phyloP scores from a whole-genome alignment of 2,329 filamentous ascomycete species.

The Anisogramma anomala region DNA sequence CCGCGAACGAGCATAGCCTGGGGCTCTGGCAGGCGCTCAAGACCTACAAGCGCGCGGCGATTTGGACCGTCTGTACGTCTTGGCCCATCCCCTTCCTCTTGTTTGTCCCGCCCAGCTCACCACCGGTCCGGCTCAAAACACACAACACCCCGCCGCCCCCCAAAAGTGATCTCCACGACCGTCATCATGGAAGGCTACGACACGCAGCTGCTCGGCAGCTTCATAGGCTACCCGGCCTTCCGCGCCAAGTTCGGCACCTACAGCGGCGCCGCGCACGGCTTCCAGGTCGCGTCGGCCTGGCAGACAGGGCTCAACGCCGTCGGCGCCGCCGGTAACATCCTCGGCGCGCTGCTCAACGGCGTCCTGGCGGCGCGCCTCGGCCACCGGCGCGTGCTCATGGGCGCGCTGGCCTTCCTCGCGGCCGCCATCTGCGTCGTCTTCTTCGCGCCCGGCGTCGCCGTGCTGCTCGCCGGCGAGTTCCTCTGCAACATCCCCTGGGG shows the following conservation, averaged over 20 bases:
- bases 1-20: slow-evolving; percentile 27
- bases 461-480: slow-evolving; percentile 34
- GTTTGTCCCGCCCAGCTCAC: neutral
- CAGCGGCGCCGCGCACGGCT: slow-evolving; percentile 24
- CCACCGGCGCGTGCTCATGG: slow-evolving; percentile 33
- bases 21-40: slow-evolving; percentile 25
- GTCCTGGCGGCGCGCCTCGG: slow-evolving; percentile 31
- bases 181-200: slow-evolving; percentile 43
- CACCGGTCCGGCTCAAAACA: neutral
- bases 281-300: slow-evolving; percentile 39
- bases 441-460: slow-evolving; percentile 33
- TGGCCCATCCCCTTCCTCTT: neutral
- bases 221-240: slow-evolving; percentile 32
- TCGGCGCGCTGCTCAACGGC: slow-evolving; percentile 31
- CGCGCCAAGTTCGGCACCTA: slow-evolving; percentile 29
- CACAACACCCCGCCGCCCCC: neutral
- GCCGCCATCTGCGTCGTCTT: slow-evolving; percentile 37
- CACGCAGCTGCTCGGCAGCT: slow-evolving; percentile 33
- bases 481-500: slow-evolving; percentile 35
- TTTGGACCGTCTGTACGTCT: slow-evolving; percentile 29
- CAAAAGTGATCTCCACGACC: slow-evolving; percentile 30
- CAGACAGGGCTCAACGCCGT: slow-evolving; percentile 35
- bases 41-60: slow-evolving; percentile 29
- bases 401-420: slow-evolving; percentile 28
- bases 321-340: slow-evolving; percentile 24